Evolutionary conservation across 2,329 filamentous ascomycete species (phyloP).

Genomic region (Ophiognomonia clavigignenti-juglandacearum): DNA sequence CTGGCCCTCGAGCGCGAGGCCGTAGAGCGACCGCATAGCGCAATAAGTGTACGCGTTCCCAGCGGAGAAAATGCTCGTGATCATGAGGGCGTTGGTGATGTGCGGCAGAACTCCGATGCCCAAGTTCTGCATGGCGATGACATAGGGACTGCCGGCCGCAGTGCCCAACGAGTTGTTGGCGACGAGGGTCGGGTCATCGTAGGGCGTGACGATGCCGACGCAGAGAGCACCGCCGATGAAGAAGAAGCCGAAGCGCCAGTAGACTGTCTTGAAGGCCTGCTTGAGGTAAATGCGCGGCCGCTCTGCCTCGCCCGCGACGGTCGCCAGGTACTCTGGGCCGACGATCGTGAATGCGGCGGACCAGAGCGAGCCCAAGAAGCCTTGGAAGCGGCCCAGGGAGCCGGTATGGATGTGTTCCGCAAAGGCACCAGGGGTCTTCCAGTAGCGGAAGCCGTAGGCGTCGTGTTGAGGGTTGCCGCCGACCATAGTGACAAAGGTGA

Average conservation of each 20-base stretch:
- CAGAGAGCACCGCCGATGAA: conserved; percentile 65
- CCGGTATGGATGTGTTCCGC: conserved; percentile 56
- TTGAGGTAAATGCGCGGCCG: conserved; percentile 61
- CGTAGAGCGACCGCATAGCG: conserved; percentile 17
- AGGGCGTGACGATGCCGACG: conserved; percentile 63
- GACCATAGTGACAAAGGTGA: conserved; percentile 75
- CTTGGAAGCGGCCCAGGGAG: conserved; percentile 61
- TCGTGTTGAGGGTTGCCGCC: conserved; percentile 69
- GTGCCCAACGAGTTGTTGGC: conserved; percentile 36
- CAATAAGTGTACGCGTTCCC: conserved; percentile 17
- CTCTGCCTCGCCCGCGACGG: conserved; percentile 65
- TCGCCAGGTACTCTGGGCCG: conserved; percentile 63
- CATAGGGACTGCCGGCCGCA: conserved; percentile 56
- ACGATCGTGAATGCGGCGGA: conserved; percentile 59
- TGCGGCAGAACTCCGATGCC: conserved; percentile 48
- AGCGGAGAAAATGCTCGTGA: conserved; percentile 16
- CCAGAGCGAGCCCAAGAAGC: conserved; percentile 64
- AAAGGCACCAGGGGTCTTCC: conserved; percentile 59
- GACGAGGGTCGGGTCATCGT: conserved; percentile 53
- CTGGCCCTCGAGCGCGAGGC: conserved; percentile 15
- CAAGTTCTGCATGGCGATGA: conserved; percentile 56
- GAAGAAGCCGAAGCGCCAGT: conserved; percentile 66
- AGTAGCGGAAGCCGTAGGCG: conserved; percentile 66
- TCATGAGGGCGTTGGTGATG: conserved; percentile 49
- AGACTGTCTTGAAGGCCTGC: conserved; percentile 67